These are phyloP conservation scores for Circinella umbellata DNA, from an alignment of 371 early-diverging fungal genomes.

Conservation along the genomic window DNA sequence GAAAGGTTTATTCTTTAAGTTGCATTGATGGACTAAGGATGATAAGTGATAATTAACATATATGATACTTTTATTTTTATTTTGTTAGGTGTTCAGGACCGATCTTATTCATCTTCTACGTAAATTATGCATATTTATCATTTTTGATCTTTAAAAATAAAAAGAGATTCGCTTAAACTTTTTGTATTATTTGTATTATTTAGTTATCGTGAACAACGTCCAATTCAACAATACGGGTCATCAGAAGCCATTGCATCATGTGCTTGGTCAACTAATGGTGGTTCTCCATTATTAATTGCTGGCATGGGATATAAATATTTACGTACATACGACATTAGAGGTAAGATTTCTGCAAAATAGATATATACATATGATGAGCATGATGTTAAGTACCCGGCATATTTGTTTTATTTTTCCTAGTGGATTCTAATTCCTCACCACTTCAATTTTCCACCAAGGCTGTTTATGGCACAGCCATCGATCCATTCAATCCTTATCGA, in stretches of 20 bases:
- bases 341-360: slow-evolving; percentile 22
- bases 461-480: slow-evolving; percentile 70
- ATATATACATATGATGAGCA: not conserved
- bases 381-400: not conserved
- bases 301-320: slow-evolving; percentile 81
- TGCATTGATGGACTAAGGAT: too few relatives aligned
- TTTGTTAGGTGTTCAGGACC: too few relatives aligned
- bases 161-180: too few relatives aligned
- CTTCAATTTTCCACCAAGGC: slow-evolving; percentile 74
- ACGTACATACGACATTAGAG: slow-evolving; percentile 75
- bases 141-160: not conserved
- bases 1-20: too few relatives aligned
- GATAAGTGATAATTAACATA: too few relatives aligned
- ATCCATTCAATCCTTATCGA: slow-evolving; percentile 75
- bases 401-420: slow-evolving; percentile 1
- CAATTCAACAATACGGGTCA: slow-evolving; percentile 71
- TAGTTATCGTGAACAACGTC: slow-evolving; percentile 39
- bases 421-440: slow-evolving; percentile 34
- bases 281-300: slow-evolving; percentile 63
- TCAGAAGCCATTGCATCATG: slow-evolving; percentile 77
- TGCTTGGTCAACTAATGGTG: slow-evolving; percentile 68
- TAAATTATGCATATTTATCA: not conserved
- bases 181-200: not conserved
- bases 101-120: slow-evolving; percentile 4
- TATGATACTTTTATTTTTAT: too few relatives aligned